Evolutionary conservation across 805 yeast genomes (phyloP), one percentile per base, ranked within the genome.

Genomic region (Barnettozyma wickerhamii): DNA sequence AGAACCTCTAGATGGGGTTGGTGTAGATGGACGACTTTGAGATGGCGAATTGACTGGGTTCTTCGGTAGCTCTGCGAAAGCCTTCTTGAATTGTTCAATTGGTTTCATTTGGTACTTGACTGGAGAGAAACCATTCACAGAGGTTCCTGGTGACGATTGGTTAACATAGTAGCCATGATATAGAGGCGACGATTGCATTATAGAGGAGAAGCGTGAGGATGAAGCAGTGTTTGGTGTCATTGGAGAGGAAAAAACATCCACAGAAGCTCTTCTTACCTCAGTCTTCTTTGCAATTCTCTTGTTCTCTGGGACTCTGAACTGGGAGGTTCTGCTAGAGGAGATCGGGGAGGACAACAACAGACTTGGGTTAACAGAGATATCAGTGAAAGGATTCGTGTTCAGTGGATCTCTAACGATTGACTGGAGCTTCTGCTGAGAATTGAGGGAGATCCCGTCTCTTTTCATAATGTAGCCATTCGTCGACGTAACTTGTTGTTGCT

Each of bases 101-200:
- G 59, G 58, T 31, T 53, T 53, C 46, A 52, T 42, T 34, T 53
- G 57, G 14, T 49, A 47, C 30, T 44, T 56, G 31, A 51, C 42
- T 2, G 59, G 59, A 24, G 56, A 53, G 4, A 59, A 49, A 7
- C 38, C 40, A 6, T 55, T 13, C 2, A 42, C 17, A 10, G 47
- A 42, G 2, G 58, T 47, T 10, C 36, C 41, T 17, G 59, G 56
- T 3, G 59, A 48, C 10, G 53, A 37, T 17, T 48, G 51, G 26
- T 50, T 48, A 7, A 49, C 51, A 30, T 55, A 56, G 38, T 52
- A 56, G 2, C 58, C 58, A 23, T 54, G 58, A 17, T 56, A 54
- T n/a, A 56, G 39, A 2, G 61, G 61, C 4, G 61, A 56, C 6
- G 60, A 56, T 32, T 53, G 56, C 38, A 55, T 51, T 19, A 55